Conservation (phyloP, 1,139 yeast species). For the Yamadazyma membranifaciens region DNA sequence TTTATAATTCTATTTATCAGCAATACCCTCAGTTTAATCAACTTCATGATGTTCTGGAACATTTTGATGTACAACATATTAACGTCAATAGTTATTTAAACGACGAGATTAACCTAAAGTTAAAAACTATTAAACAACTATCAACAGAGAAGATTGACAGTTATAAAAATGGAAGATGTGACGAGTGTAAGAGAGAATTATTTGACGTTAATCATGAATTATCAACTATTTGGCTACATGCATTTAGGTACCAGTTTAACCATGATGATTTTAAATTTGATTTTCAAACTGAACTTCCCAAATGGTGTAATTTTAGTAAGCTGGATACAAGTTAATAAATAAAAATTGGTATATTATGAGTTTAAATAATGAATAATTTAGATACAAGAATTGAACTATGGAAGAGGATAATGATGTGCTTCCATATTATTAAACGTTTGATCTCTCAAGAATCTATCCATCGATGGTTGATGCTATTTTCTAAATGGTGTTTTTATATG, state of each 20-base stretch:
- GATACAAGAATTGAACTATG: too few relatives aligned
- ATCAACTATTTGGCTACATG: constrained; percentile 56
- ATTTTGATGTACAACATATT: too few relatives aligned
- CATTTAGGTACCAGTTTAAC: constrained; percentile 41
- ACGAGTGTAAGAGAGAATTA: constrained; percentile 42
- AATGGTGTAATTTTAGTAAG: constrained; percentile 26
- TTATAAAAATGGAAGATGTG: constrained; percentile 27
- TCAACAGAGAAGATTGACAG: constrained; percentile 19
- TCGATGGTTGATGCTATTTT: too few relatives aligned
- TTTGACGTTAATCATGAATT: constrained; percentile 31
- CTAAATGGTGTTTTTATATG: constrained; percentile 24
- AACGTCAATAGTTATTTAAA: too few relatives aligned
- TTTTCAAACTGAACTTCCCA: constrained; percentile 38
- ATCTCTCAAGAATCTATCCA: too few relatives aligned
- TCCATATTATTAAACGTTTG: too few relatives aligned
- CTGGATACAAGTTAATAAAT: constrained; percentile 11
- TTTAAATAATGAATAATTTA: neutral
- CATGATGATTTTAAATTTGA: constrained; percentile 9
- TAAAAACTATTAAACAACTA: constrained; percentile 10
- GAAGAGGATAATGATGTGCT: too few relatives aligned
- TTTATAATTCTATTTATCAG: constrained; percentile 24
- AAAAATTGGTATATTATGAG: constrained; percentile 2
- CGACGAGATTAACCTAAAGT: too few relatives aligned
- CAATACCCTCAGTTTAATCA: constrained; percentile 16
- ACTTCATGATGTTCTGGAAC: neutral